Evolutionary conservation across 768 basidiomycete species (phyloP).

Genomic region (Neoboletus subvelutipes): DNA sequence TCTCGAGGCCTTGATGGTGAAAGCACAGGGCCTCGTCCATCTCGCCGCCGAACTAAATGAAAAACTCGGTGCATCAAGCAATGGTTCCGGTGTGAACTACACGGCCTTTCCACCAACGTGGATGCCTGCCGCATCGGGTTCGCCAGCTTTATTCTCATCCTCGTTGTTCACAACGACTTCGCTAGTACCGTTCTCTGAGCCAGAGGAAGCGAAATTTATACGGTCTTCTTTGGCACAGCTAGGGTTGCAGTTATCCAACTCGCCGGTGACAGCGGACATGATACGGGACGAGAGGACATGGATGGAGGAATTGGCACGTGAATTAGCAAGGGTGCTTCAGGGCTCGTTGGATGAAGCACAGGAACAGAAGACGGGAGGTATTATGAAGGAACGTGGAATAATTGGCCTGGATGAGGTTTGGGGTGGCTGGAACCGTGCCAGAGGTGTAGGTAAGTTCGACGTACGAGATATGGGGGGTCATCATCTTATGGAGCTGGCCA

Average conservation of each 20-base stretch:
- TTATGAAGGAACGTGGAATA: conserved; percentile 79
- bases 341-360: conserved; percentile 31
- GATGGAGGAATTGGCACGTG: conserved; percentile 76
- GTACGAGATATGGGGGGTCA: not conserved
- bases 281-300: conserved; percentile 78
- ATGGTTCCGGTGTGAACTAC: conserved; percentile 4
- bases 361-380: conserved; percentile 39
- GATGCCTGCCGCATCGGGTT: conserved; percentile 18
- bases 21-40: conserved; percentile 90
- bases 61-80: conserved; percentile 55
- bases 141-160: conserved; percentile 23
- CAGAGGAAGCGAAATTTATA: conserved; percentile 85
- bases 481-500: conserved; percentile 29
- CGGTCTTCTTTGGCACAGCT: conserved; percentile 87
- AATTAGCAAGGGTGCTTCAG: conserved; percentile 74
- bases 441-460: conserved; percentile 70
- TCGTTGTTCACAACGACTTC: conserved; percentile 28
- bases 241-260: conserved; percentile 73
- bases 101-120: conserved; percentile 13
- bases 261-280: conserved; percentile 89
- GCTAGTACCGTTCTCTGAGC: conserved; percentile 49
- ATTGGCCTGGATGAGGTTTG: conserved; percentile 91
- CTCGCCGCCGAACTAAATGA: conserved; percentile 88
- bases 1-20: conserved; percentile 85
- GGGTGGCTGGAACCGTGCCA: conserved; percentile 93